Percentiles rank a stretch among this genome's conserved stretches.
Evolutionary conservation across 495 filamentous ascomycete genomes (phyloP).

Genomic region (Rostrohypoxylon terebratum): DNA sequence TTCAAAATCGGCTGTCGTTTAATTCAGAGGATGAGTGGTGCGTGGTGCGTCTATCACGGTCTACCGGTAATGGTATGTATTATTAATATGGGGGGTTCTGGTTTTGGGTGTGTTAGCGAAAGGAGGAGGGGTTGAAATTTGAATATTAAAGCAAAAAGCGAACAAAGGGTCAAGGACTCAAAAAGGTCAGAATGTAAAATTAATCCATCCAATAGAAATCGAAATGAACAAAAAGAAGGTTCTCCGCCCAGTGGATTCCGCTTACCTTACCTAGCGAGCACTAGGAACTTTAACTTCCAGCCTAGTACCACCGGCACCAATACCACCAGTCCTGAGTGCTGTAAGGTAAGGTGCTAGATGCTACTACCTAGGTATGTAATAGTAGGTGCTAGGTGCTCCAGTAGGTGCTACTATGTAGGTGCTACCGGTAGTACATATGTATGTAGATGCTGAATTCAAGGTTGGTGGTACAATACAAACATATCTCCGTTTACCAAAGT

Average conservation of each 20-base stretch:
- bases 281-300: conserved; percentile 4
- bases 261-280: conserved; percentile 2
- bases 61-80: too few relatives aligned
- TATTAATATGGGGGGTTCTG: background rate
- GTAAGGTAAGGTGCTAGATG: too few relatives aligned
- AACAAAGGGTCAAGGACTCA: background rate
- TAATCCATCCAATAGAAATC: conserved; percentile 9
- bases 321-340: too few relatives aligned
- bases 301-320: background rate
- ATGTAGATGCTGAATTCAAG: too few relatives aligned
- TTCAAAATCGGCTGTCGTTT: conserved; percentile 20
- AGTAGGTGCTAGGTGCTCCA: too few relatives aligned
- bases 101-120: background rate
- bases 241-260: conserved; percentile 7
- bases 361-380: too few relatives aligned
- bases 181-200: conserved; percentile 23
- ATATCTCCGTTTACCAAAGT: conserved; percentile 4
- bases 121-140: conserved; percentile 24
- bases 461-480: background rate
- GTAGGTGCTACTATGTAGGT: too few relatives aligned
- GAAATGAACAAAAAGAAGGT: background rate
- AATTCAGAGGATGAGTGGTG: conserved; percentile 26
- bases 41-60: background rate
- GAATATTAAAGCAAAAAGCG: too few relatives aligned
- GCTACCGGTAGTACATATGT: too few relatives aligned